phyloP scores from a whole-genome alignment of 129 eudicot genomes.

The Flaveria robusta region DNA sequence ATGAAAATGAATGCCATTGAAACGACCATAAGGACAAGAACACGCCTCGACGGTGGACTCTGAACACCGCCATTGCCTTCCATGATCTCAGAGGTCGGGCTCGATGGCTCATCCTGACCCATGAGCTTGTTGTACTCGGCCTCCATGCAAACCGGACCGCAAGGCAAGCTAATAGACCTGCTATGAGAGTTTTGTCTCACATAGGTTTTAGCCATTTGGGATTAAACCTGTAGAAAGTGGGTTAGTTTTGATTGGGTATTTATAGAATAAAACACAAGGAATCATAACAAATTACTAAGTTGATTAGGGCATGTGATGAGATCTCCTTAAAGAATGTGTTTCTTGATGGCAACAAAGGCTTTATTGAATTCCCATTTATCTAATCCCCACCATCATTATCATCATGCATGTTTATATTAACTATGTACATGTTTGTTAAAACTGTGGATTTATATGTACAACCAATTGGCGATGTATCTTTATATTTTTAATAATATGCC shows the following conservation, averaged over 20 bases:
- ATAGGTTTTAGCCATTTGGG: slow-evolving; percentile 36
- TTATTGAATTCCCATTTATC: slow-evolving; percentile 32
- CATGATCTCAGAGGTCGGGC: slow-evolving; percentile 40
- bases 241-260: slow-evolving; percentile 12
- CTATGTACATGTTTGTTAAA: slow-evolving; percentile 6
- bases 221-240: slow-evolving; percentile 23
- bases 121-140: slow-evolving; percentile 44
- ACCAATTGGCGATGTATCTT: not conserved
- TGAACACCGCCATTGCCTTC: slow-evolving; percentile 23
- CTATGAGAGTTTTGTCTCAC: slow-evolving; percentile 43
- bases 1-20: slow-evolving; percentile 34
- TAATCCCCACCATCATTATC: slow-evolving; percentile 21
- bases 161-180: slow-evolving; percentile 43
- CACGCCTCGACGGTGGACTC: slow-evolving; percentile 27
- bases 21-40: slow-evolving; percentile 6
- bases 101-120: slow-evolving; percentile 36
- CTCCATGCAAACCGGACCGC: slow-evolving; percentile 42
- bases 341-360: slow-evolving; percentile 39
- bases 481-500: not conserved
- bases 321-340: slow-evolving; percentile 43
- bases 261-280: slow-evolving; percentile 38
- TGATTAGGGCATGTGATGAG: slow-evolving; percentile 47
- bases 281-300: slow-evolving; percentile 37
- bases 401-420: not conserved
- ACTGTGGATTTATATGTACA: not conserved